These are phyloP conservation scores for Aspergillus sp. DNA, from an alignment of 2,329 filamentous ascomycete species.

Conservation along the genomic window DNA sequence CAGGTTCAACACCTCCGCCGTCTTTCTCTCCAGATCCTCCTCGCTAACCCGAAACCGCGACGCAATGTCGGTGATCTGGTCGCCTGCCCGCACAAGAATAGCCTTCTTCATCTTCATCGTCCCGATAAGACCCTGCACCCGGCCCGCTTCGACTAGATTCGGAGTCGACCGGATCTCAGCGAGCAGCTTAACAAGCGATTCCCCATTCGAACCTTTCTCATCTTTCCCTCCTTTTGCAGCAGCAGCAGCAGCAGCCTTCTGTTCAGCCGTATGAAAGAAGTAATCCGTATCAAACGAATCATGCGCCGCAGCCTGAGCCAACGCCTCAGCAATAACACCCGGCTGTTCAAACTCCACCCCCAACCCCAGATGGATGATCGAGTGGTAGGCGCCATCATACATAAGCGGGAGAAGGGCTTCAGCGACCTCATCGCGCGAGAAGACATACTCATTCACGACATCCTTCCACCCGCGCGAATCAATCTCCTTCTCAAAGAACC, in stretches of 20 bases:
- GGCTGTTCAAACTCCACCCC: constrained; percentile 76
- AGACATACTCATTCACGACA: constrained; percentile 62
- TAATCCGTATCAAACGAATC: constrained; percentile 21
- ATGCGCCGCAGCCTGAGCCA: constrained; percentile 73
- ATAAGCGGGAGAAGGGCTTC: constrained; percentile 65
- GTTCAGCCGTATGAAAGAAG: not conserved
- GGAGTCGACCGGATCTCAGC: not conserved
- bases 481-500: constrained; percentile 70
- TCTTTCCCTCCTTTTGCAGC: too few relatives aligned
- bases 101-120: constrained; percentile 6
- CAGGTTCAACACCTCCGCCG: constrained; percentile 8
- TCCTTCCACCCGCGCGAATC: constrained; percentile 57
- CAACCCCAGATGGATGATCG: constrained; percentile 79
- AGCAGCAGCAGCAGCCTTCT: not conserved
- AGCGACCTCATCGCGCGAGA: constrained; percentile 59
- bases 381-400: constrained; percentile 63
- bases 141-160: not conserved
- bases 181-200: not conserved
- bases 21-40: constrained; percentile 1
- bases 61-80: not conserved
- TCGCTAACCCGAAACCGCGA: constrained; percentile 4
- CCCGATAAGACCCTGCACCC: not conserved
- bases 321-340: constrained; percentile 70
- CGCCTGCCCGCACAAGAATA: not conserved
- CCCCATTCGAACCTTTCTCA: not conserved